Conservation (phyloP, 805 yeast genomes). For the Saturnispora saitoi region DNA sequence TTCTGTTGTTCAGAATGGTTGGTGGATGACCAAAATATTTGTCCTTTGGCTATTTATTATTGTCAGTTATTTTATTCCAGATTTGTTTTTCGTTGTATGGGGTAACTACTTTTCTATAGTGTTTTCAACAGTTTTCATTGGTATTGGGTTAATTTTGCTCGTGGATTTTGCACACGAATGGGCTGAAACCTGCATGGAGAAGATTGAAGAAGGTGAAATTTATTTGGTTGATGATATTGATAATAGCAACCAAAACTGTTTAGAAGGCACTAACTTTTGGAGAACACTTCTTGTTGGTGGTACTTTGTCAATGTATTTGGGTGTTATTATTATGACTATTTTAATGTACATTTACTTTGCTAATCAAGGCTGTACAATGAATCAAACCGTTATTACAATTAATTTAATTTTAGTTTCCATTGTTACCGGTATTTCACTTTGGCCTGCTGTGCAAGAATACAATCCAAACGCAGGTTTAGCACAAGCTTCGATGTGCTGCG, state of each 20-base stretch:
- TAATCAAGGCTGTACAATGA: conserved; percentile 74
- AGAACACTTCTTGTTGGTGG: conserved; percentile 75
- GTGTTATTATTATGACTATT: conserved; percentile 61
- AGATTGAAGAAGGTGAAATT: conserved; percentile 72
- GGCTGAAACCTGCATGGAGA: conserved; percentile 92
- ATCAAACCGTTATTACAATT: conserved; percentile 75
- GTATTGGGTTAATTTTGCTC: conserved; percentile 80
- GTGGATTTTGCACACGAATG: conserved; percentile 98
- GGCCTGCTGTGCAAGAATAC: conserved; percentile 79
- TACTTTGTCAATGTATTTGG: conserved; percentile 75
- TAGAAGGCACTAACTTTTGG: conserved; percentile 55
- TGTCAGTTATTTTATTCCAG: conserved; percentile 73
- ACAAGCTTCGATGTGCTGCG: conserved; percentile 90
- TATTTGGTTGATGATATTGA: conserved; percentile 43
- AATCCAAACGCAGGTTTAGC: conserved; percentile 96
- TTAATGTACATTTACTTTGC: conserved; percentile 82
- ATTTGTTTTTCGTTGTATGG: conserved; percentile 76
- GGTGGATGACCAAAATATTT: conserved; percentile 73
- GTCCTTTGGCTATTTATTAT: conserved; percentile 49
- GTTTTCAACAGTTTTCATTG: conserved; percentile 75
- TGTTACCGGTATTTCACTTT: conserved; percentile 63
- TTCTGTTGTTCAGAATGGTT: conserved; percentile 80
- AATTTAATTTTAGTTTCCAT: conserved; percentile 60
- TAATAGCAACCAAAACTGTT: conserved; percentile 28
- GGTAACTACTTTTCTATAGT: conserved; percentile 85